Evolutionary conservation across 805 yeast genomes (phyloP), one percentile per base, ranked within the genome.

Genomic region (Brettanomyces anomalus): DNA sequence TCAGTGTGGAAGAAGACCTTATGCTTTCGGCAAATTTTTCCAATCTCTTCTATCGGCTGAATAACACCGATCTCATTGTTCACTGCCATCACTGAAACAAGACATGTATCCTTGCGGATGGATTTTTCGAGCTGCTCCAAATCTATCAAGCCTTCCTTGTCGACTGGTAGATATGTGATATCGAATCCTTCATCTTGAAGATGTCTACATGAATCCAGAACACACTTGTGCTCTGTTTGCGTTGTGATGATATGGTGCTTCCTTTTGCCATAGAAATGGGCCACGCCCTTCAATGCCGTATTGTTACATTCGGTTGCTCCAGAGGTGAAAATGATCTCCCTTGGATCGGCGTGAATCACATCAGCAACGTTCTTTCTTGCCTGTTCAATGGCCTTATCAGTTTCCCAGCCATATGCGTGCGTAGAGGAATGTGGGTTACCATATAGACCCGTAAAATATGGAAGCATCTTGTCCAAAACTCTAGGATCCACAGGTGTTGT

Each of bases 241-340:
- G 95, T 79, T 19, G 99, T 93, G 61, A 93, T 89, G 54, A 93
- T 83, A 64, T 93, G 99, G 57, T 79, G 83, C 69, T 90, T 93
- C 35, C 90, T 82, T 57, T 83, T 85, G 46, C 77, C 76, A 70
- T 90, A 93, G 65, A 93, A 93, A 47, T 96, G 74, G 3, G 96
- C 90, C 14, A 93, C 95, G 58, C 99, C 99, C 66, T 93, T 93
- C 52, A 93, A 66, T 24, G 85, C 89, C 86, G 86, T 85, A 62
- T 94, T 93, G 68, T 93, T 93, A 37, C 93, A 79, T 64, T 93
- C 99, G 4, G 99, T 93, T 45, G 99, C 99, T 45, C 99, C 99
- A 2, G 94, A 82, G 0, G 97, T 93, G 70, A 93, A 89, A 39
- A 93, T 83, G 54, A 93, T 93, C 66, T 93, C 98, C 67, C 90